These are phyloP conservation scores for Melanomma pulvis-pyrius DNA, from an alignment of 495 filamentous ascomycete species.

Conservation along the genomic window DNA sequence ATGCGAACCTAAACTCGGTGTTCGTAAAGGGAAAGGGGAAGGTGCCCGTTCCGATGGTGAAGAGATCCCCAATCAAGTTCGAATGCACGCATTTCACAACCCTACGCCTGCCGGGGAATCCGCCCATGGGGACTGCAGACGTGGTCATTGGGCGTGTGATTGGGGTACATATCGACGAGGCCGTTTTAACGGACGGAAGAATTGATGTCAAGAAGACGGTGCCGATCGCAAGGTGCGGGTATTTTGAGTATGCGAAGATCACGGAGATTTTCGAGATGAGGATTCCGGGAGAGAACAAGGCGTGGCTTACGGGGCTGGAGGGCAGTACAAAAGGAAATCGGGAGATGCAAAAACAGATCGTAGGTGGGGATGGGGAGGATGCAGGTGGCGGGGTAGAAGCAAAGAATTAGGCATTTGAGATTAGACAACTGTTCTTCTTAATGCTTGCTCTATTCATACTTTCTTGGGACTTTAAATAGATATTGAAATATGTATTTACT, in stretches of 20 bases:
- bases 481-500: too few relatives aligned
- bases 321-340: constrained; percentile 37
- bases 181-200: constrained; percentile 54
- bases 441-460: too few relatives aligned
- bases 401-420: background rate
- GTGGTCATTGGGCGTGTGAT: constrained; percentile 61
- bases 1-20: constrained; percentile 38
- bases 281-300: constrained; percentile 40
- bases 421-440: background rate
- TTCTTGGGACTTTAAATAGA: too few relatives aligned
- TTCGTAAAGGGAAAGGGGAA: constrained; percentile 5
- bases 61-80: constrained; percentile 57
- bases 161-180: constrained; percentile 58
- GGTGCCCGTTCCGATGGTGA: constrained; percentile 53
- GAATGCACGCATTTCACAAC: constrained; percentile 60
- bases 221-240: constrained; percentile 63
- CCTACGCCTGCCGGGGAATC: constrained; percentile 55
- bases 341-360: constrained; percentile 8
- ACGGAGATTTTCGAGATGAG: constrained; percentile 57
- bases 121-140: constrained; percentile 58
- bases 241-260: constrained; percentile 59
- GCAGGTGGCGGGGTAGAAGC: background rate
- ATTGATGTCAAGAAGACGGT: constrained; percentile 58
- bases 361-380: background rate
- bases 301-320: constrained; percentile 38